Base-by-base conservation (phyloP, 2,329 filamentous ascomycete genomes). In the Hyphodiscus sp. region DNA sequence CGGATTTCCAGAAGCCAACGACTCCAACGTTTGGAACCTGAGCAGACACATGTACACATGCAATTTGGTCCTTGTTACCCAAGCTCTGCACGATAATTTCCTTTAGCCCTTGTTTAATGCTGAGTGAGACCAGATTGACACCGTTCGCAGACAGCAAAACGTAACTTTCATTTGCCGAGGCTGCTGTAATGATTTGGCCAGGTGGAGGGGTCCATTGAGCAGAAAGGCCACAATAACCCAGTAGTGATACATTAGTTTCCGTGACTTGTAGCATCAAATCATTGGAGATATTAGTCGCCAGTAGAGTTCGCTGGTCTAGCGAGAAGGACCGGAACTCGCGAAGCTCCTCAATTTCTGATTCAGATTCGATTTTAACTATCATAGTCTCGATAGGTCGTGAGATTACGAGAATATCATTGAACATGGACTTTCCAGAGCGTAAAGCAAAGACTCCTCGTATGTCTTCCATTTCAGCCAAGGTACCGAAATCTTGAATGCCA, bases 1-100 rank as follows among this genome's bases (percentile, higher is more conserved):
- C 88, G n/a, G 85, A 85, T 58, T 87, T 83, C 83, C 92, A 97
- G 70, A 95, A 94, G 1, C 91, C 91, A 16, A 94, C 78, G 26
- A 96, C 85, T 52, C 87, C 92, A 30, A 90, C 73, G 47, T 81
- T 76, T 4, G 77, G 73, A 15, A 85, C 73, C 38, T 80, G 75
- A 2, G 80, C 74, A 0, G 91, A 83, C 1, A 94, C 78, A 46
- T 92, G 84, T 10, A 97, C 76, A 63, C 91, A 95, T 2, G 94
- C 89, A 33, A 97, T 81, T 68, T 97, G 90, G 59, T 90, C 87
- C 33, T 83, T 76, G 16, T 78, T 73, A 1, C 77, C 76, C 49
- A 89, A 80, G 5, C 81, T 74, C 64, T 86, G 85, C 55, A 81
- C 73, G 5, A 76, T 75, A 4, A 80, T 73, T 20, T 82, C 71